Conservation (phyloP, 441 rosid genomes). For the Sinapis alba region DNA sequence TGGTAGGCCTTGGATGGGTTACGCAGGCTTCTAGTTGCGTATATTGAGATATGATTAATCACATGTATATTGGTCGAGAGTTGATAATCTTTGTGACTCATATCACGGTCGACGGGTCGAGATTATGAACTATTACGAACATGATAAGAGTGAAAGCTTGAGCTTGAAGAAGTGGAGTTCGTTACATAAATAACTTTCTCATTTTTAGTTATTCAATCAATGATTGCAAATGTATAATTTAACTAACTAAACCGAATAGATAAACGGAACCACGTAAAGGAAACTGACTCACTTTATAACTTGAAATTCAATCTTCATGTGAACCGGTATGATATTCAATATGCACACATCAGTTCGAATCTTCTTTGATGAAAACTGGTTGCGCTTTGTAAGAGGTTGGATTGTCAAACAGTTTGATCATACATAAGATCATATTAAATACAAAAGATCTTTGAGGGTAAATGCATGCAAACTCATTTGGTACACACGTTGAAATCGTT, state of each 20-base stretch:
- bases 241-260: not conserved
- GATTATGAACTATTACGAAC: not conserved
- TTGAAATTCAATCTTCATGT: not conserved
- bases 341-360: not conserved
- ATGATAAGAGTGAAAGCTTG: not conserved
- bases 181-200: not conserved
- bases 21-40: not conserved
- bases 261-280: not conserved
- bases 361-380: not conserved
- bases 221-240: not conserved
- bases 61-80: not conserved
- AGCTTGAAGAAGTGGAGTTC: not conserved
- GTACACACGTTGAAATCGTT: not conserved
- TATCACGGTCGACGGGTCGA: not conserved
- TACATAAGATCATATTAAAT: not conserved
- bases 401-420: not conserved
- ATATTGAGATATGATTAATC: not conserved
- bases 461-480: not conserved
- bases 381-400: not conserved
- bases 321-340: not conserved
- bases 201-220: not conserved
- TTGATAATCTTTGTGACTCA: not conserved
- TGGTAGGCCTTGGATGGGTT: slow-evolving; percentile 28
- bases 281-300: not conserved
- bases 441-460: not conserved